phyloP scores from a whole-genome alignment of 2,329 filamentous ascomycete genomes.

The Nothophaeocryptopus gaeumannii region DNA sequence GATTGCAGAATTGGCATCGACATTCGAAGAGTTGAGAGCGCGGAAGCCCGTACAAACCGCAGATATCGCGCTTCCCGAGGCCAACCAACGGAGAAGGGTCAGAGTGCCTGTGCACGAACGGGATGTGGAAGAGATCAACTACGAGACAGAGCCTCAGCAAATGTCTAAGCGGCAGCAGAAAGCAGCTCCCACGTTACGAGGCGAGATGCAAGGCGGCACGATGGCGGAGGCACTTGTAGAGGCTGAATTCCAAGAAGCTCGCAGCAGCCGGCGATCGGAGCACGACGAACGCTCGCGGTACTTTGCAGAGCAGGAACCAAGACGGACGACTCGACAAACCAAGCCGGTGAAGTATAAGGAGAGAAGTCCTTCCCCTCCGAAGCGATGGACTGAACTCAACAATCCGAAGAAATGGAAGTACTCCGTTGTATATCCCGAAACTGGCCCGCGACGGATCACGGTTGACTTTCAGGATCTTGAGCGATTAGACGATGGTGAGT shows the following conservation, averaged over 20 bases:
- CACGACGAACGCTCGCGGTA: constrained; percentile 1
- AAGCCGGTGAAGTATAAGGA: constrained; percentile 11
- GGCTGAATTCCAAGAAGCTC: constrained; percentile 1
- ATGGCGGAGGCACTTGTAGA: background rate
- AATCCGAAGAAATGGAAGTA: constrained; percentile 28
- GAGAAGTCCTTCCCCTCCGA: constrained; percentile 11
- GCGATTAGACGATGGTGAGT: constrained; percentile 78
- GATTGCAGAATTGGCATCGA: background rate
- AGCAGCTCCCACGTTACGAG: constrained; percentile 6
- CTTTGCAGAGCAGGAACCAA: constrained; percentile 4
- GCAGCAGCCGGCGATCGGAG: background rate
- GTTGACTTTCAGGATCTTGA: constrained; percentile 71
- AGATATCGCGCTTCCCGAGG: background rate
- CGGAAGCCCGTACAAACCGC: background rate
- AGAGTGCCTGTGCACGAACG: background rate
- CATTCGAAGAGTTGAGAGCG: background rate
- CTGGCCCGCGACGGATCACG: constrained; percentile 57
- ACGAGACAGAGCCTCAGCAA: background rate
- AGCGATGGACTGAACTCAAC: constrained; percentile 27
- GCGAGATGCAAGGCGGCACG: constrained; percentile 6
- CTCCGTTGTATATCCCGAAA: constrained; percentile 61
- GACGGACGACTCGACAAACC: constrained; percentile 19
- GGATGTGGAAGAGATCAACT: constrained; percentile 14
- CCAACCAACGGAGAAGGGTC: no score
- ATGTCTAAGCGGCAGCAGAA: background rate